Base-by-base conservation (phyloP, 1,284 basidiomycete species). In the Microbotryum violaceum region DNA sequence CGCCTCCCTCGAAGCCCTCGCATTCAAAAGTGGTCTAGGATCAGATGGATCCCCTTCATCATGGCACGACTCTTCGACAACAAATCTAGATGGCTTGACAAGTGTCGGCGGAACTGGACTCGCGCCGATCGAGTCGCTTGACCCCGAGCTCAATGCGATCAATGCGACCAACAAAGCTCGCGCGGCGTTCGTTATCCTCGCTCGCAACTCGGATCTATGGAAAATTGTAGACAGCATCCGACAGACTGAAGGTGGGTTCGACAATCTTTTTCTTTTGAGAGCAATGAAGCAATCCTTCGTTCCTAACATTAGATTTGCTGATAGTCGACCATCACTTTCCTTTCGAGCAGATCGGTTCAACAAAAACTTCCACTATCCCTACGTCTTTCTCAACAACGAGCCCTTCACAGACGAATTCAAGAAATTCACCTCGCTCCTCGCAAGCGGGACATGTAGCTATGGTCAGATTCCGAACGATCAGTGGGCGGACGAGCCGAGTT, bases 161-260 rank as follows among this genome's bases (percentile, higher is more conserved):
- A 42, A 42, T 42, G 37, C 37, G 37, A 42, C 37, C 37, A 42
- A 42, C 37, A 42, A 42, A 42, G 37, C 37, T 18, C 37, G 37
- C 73, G 91, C 91, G 25, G 85, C 83, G 4, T 88, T 92, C 71
- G 89, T 92, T 47, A 81, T 92, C 61, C 82, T 94, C 77, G 89
- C 88, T 18, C 82, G 91, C 37, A 93, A 93, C 73, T 78, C 82
- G 50, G 91, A 94, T 74, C 76, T 92, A 54, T 78, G 81, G 68
- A 85, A 85, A 3, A 82, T 91, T 64, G 76, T 87, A 58, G 80
- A 74, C 44, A 63, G 57, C 6, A 63, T 69, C 3, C 31, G 61
- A n/a, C 52, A 56, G 2, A 68, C 68, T 49, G 68, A 72, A 48
- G 68, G 45, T 44, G 0, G 2, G 49, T 46, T 20, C 21, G 4